Evolutionary conservation across 2,329 filamentous ascomycete genomes (phyloP).

Genomic region (Talaromyces sp.): DNA sequence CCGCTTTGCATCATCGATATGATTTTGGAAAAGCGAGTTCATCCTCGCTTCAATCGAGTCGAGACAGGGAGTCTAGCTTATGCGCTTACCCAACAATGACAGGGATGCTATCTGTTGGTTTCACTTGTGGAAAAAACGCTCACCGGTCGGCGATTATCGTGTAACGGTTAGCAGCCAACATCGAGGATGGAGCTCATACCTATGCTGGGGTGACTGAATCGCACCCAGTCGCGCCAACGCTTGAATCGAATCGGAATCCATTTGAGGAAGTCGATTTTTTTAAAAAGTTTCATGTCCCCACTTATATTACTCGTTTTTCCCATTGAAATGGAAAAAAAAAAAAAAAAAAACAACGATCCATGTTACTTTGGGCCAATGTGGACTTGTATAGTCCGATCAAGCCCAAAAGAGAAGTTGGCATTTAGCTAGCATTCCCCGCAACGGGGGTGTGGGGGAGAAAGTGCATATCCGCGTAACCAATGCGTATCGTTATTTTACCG

Average conservation of each 20-base stretch:
- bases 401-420: background rate
- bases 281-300: too few species aligned
- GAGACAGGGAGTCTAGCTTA: background rate
- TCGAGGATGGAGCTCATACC: too few species aligned
- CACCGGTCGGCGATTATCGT: background rate
- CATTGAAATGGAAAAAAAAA: background rate
- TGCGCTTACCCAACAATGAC: background rate
- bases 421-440: background rate
- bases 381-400: background rate
- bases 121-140: background rate
- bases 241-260: background rate
- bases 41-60: background rate
- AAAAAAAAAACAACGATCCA: background rate
- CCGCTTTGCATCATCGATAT: background rate
- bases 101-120: background rate
- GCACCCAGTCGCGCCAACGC: background rate
- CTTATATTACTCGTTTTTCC: too few species aligned
- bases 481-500: background rate
- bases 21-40: background rate
- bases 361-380: background rate
- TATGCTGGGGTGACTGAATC: background rate
- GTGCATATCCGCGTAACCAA: background rate
- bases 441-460: background rate
- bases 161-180: background rate
- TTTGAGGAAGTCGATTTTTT: background rate